Base-by-base conservation (phyloP, 208 protist species). In the Phytomonas sp. region DNA sequence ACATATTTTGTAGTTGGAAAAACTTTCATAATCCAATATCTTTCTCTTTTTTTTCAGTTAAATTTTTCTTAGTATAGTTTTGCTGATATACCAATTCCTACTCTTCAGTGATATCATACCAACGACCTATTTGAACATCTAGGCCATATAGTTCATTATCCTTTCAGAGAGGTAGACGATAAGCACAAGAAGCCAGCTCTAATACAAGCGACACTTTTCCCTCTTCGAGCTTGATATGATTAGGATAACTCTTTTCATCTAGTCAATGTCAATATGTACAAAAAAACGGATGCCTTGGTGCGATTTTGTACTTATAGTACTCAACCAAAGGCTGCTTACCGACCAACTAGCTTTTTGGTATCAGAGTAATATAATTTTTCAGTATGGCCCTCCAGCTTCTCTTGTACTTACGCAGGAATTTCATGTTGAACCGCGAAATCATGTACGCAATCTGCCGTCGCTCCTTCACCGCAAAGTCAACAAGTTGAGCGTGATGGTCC, bases 391-490 rank as follows among this genome's bases (percentile, higher is more conserved):
- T 77, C 87, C 89, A 96, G 63, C 78, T 91, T 75, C 88, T 90
- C 77, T 93, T 94, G 76, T 94, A 96, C 69, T 85, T 82, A 45
- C 89, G 83, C 80, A 96, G 66, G 52, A 96, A 87, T 76, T 96
- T 96, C 92, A 96, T 96, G 42, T 82, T 80, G 69, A 96, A 96
- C 29, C 92, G 87, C 14, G 88, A 90, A 32, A 72, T 66, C 84
- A 96, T 94, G 84, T 94, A 96, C 36, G 86, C 74, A 72, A 93
- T 74, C 77, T 96, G 92, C 5, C 86, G 82, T 0, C 92, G 83
- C 80, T 96, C 92, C 84, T 89, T 92, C 33, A 96, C 69, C 63
- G 75, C 79, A 66, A 91, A 96, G 40, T 90, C 69, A 12, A 82
- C 83, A 33, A 96, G 74, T 19, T 73, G 74, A 6, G 85, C 78